Evolutionary conservation across 441 rosid species (phyloP).

Genomic region (Syzygium syzygioides): DNA sequence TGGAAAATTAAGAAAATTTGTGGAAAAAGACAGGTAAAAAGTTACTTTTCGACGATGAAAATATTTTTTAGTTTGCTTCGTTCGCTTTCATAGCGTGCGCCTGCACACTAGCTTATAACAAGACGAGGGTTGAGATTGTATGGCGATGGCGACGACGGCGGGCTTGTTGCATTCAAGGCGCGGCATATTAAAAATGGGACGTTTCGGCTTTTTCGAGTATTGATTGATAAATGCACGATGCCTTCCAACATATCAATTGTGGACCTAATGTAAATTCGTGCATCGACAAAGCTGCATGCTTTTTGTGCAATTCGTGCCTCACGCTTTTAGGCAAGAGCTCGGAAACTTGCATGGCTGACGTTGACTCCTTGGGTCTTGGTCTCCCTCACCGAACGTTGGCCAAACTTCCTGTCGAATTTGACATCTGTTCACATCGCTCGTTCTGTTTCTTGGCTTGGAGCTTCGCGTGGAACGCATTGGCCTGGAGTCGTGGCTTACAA

Average conservation of each 20-base stretch:
- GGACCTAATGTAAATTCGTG: background rate
- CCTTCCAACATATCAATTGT: no score
- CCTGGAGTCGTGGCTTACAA: fast-evolving
- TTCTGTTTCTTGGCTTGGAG: background rate
- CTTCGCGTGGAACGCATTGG: background rate
- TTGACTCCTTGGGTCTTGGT: background rate
- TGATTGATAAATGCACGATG: no score
- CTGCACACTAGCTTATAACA: background rate
- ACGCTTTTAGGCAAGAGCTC: background rate
- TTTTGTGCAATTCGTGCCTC: background rate
- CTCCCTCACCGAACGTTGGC: background rate
- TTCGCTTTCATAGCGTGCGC: background rate
- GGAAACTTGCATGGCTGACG: background rate
- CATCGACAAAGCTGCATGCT: background rate
- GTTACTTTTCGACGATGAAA: fast-evolving
- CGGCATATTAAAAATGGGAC: background rate
- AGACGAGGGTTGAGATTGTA: background rate
- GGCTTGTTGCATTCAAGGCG: background rate
- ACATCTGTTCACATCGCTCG: background rate
- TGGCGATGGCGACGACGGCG: fast-evolving
- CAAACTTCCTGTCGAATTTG: background rate
- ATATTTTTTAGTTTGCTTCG: background rate
- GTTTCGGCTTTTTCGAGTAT: background rate
- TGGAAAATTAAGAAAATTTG: background rate
- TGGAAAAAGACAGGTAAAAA: background rate